Conservation (phyloP, 768 basidiomycete genomes). For the Mycena venus region DNA sequence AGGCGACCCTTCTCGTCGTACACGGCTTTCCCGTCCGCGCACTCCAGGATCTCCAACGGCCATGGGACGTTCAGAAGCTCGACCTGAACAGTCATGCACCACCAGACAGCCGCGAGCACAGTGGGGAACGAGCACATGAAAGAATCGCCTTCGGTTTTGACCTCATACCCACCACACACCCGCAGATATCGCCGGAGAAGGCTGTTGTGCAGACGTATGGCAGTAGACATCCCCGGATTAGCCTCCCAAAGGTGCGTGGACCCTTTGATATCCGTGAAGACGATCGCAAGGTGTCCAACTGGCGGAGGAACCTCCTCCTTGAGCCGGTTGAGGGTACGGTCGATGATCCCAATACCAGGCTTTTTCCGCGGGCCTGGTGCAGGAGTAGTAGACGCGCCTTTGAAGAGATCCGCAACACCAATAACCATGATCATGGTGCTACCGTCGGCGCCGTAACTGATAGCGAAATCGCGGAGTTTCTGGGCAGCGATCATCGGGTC, state of each 20-base stretch:
- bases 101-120: constrained; percentile 88
- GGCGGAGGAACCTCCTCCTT: constrained; percentile 88
- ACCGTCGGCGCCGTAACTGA: constrained; percentile 95
- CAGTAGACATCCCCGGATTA: constrained; percentile 94
- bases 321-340: constrained; percentile 73
- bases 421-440: constrained; percentile 99
- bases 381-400: constrained; percentile 38
- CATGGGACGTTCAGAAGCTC: constrained; percentile 86
- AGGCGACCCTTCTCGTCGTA: constrained; percentile 74
- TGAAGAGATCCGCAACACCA: constrained; percentile 83
- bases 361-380: constrained; percentile 50
- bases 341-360: constrained; percentile 55
- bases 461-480: constrained; percentile 95
- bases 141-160: constrained; percentile 99
- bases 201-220: constrained; percentile 91
- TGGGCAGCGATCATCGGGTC: constrained; percentile 89
- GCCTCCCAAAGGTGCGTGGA: constrained; percentile 98
- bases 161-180: constrained; percentile 95
- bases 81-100: constrained; percentile 89
- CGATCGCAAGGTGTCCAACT: constrained; percentile 88
- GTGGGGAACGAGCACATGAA: constrained; percentile 99
- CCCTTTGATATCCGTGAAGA: constrained; percentile 98
- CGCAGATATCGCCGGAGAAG: constrained; percentile 89
- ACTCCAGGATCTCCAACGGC: constrained; percentile 95
- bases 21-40: constrained; percentile 89